Conservation (phyloP, 768 basidiomycete genomes). For the Kwoniella heveanensis region DNA sequence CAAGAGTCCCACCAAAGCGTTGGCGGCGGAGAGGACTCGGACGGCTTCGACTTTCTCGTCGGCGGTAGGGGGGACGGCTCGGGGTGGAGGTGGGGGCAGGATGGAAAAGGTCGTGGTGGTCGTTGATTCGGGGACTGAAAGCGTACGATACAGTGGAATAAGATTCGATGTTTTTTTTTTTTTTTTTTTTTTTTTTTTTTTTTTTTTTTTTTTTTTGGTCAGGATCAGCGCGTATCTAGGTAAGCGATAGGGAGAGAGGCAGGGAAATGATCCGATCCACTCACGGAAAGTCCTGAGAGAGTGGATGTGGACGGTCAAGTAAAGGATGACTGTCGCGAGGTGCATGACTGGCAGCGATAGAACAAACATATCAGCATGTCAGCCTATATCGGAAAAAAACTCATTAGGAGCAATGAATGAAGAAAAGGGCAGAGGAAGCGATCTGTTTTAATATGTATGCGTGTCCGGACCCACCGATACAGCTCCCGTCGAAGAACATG, state of each 20-base stretch:
- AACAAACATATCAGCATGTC: neutral
- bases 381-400: too few relatives aligned
- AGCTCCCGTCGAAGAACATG: slow-evolving; percentile 90
- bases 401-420: too few relatives aligned
- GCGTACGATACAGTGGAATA: neutral
- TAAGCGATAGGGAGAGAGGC: too few relatives aligned
- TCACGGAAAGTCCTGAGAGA: slow-evolving; percentile 71
- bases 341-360: slow-evolving; percentile 55
- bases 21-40: slow-evolving; percentile 79
- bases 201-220: too few relatives aligned
- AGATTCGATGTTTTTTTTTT: too few relatives aligned
- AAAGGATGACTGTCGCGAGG: slow-evolving; percentile 74
- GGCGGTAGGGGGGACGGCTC: slow-evolving; percentile 57
- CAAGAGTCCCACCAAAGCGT: slow-evolving; percentile 79
- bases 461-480: slow-evolving; percentile 68
- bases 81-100: slow-evolving; percentile 48
- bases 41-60: slow-evolving; percentile 76
- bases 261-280: too few relatives aligned
- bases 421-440: too few relatives aligned
- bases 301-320: slow-evolving; percentile 79
- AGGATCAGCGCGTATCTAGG: too few relatives aligned
- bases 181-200: too few relatives aligned
- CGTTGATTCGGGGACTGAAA: slow-evolving; percentile 46
- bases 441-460: too few relatives aligned
- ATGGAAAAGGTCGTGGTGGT: slow-evolving; percentile 47